Percentiles rank a stretch among this genome's conserved stretches.
Conservation (phyloP, 2,329 filamentous ascomycete species). For the Mycosphaerella sp. region DNA sequence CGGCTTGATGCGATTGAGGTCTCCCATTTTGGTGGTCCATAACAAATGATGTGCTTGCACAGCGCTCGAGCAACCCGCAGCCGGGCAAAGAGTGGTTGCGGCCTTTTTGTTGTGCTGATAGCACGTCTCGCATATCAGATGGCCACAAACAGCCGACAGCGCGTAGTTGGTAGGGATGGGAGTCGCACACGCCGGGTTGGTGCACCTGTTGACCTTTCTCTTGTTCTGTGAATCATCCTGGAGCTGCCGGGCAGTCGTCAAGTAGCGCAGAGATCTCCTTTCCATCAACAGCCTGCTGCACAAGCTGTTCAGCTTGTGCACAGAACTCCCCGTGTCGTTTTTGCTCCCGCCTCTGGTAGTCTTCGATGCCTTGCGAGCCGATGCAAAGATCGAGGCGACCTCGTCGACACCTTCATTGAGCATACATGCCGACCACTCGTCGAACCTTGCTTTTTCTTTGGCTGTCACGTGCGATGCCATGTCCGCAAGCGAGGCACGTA, state of each 20-base stretch:
- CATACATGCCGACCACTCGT: constrained; percentile 16
- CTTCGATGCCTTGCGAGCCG: not conserved
- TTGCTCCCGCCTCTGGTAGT: not conserved
- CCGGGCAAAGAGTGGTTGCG: constrained; percentile 35
- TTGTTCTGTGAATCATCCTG: not conserved
- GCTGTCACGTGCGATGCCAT: constrained; percentile 1
- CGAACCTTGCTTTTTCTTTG: constrained; percentile 12
- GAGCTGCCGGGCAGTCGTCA: constrained; percentile 18
- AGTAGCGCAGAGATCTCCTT: constrained; percentile 23
- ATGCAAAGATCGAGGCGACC: constrained; percentile 9
- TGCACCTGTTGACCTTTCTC: not conserved
- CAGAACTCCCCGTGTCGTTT: not conserved
- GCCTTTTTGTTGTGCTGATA: constrained; percentile 18
- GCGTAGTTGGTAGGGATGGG: constrained; percentile 9
- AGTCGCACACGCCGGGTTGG: constrained; percentile 7
- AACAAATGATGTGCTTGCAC: constrained; percentile 39
- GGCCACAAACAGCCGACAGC: constrained; percentile 47
- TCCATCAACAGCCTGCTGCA: constrained; percentile 20
- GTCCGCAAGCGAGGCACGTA: not conserved
- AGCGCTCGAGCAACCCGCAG: constrained; percentile 37
- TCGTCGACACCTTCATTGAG: constrained; percentile 19
- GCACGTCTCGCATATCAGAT: constrained; percentile 45
- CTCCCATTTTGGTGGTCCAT: constrained; percentile 34
- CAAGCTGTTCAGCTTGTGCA: constrained; percentile 13
- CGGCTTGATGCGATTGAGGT: constrained; percentile 19